These are phyloP conservation scores for Alopecurus myosuroides DNA, from an alignment of 176 grass and related monocot species.

Conservation along the genomic window DNA sequence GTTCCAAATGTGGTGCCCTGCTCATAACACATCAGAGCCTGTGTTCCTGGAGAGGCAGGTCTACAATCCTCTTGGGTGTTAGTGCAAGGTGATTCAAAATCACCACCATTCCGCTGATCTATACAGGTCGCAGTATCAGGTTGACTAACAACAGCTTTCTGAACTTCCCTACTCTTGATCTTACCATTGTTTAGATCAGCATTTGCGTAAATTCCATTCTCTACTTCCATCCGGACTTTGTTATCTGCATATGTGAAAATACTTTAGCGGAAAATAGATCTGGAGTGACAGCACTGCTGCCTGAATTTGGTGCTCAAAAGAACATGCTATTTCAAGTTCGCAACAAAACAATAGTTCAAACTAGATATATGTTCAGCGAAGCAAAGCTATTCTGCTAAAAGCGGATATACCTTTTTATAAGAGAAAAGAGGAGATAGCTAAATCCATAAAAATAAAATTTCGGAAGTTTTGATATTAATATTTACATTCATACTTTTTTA, in stretches of 20 bases:
- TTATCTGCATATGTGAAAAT: conserved; percentile 25
- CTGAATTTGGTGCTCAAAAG: conserved; percentile 11
- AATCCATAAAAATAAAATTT: background rate
- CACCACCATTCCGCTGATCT: conserved; percentile 26
- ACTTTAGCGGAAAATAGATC: conserved; percentile 17
- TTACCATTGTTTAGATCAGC: background rate
- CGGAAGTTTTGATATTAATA: background rate
- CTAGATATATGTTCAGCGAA: background rate
- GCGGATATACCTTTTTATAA: background rate
- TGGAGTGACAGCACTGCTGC: background rate
- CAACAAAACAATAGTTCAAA: background rate
- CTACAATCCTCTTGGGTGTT: conserved; percentile 41
- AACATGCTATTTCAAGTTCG: conserved; percentile 12
- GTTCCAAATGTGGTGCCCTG: conserved; percentile 42
- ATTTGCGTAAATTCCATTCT: conserved; percentile 26
- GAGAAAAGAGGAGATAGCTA: background rate
- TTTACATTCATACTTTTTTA: background rate
- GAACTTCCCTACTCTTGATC: conserved; percentile 7
- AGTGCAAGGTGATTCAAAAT: conserved; percentile 12
- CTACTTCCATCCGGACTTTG: conserved; percentile 31
- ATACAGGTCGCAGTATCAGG: conserved; percentile 2
- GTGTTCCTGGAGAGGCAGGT: conserved; percentile 65
- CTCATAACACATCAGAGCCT: conserved; percentile 66
- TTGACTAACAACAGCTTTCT: conserved; percentile 22
- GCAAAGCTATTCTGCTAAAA: conserved; percentile 10